phyloP scores from a whole-genome alignment of 352 stramenopile genomes.

The Globisporangium megalacanthum region DNA sequence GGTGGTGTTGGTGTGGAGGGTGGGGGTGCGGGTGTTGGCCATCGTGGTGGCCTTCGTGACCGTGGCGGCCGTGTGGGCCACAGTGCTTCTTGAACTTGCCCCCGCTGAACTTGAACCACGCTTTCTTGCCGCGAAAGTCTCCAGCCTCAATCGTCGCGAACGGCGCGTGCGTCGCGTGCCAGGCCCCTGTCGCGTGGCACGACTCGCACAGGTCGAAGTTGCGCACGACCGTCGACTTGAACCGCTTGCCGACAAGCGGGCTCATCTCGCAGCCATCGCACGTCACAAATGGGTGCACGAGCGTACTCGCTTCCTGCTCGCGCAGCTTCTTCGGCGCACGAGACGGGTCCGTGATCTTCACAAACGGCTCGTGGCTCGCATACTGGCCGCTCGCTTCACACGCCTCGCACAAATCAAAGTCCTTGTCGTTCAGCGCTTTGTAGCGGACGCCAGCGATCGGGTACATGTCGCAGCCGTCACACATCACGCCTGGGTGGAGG shows the following conservation, averaged over 20 bases:
- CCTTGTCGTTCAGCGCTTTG: conserved; percentile 62
- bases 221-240: conserved; percentile 50
- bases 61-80: conserved; percentile 17
- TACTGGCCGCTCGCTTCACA: conserved; percentile 62
- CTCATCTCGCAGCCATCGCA: conserved; percentile 62
- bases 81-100: conserved; percentile 20
- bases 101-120: conserved; percentile 21
- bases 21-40: conserved; percentile 2
- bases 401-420: conserved; percentile 77
- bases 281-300: conserved; percentile 42
- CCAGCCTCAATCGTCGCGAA: conserved; percentile 44
- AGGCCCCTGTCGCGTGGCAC: conserved; percentile 43
- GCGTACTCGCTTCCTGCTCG: conserved; percentile 2
- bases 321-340: conserved; percentile 34
- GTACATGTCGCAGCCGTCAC: conserved; percentile 49
- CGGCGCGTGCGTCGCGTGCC: conserved; percentile 40
- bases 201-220: conserved; percentile 71
- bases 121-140: conserved; percentile 25
- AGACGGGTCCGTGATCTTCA: conserved; percentile 76
- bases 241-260: conserved; percentile 55
- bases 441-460: conserved; percentile 64
- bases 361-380: conserved; percentile 46
- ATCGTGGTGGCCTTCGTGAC: conserved; percentile 9
- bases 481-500: conserved; percentile 32
- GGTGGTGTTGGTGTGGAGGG: conserved; percentile 10